These are phyloP conservation scores for Hygrophila difformis DNA, from an alignment of 257 asterid species.

Conservation along the genomic window DNA sequence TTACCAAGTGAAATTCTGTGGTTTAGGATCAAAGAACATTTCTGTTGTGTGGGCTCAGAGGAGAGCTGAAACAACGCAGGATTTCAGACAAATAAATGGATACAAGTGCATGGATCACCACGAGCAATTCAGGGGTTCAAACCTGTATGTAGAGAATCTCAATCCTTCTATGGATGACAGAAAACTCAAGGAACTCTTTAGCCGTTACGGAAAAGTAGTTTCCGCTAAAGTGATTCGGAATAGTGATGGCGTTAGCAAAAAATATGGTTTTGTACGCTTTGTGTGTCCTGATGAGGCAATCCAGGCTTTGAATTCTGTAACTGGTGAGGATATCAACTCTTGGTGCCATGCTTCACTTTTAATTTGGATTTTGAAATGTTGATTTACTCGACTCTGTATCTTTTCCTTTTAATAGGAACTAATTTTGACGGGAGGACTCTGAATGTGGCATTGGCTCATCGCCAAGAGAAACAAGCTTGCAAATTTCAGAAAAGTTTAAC, in stretches of 20 bases:
- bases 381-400: neutral
- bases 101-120: neutral
- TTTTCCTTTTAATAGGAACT: conserved; percentile 19
- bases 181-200: conserved; percentile 18
- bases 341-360: conserved; percentile 5
- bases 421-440: conserved; percentile 17
- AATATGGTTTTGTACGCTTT: conserved; percentile 23
- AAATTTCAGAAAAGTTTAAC: conserved; percentile 3
- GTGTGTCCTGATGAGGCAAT: conserved; percentile 24
- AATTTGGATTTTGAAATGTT: conserved; percentile 1
- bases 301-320: conserved; percentile 22
- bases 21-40: conserved; percentile 30
- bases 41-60: conserved; percentile 27
- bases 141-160: conserved; percentile 25
- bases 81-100: conserved; percentile 10
- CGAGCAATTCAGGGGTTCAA: conserved; percentile 5
- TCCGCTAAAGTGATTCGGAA: conserved; percentile 25
- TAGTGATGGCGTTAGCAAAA: conserved; percentile 22
- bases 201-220: conserved; percentile 23
- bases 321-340: conserved; percentile 15
- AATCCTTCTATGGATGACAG: conserved; percentile 20
- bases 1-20: neutral
- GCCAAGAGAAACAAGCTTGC: conserved; percentile 10
- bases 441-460: conserved; percentile 22
- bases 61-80: conserved; percentile 21